Percentiles rank a stretch among this genome's conserved stretches.
Conservation (phyloP, 2,329 filamentous ascomycete genomes). For the Diaporthe sp. region DNA sequence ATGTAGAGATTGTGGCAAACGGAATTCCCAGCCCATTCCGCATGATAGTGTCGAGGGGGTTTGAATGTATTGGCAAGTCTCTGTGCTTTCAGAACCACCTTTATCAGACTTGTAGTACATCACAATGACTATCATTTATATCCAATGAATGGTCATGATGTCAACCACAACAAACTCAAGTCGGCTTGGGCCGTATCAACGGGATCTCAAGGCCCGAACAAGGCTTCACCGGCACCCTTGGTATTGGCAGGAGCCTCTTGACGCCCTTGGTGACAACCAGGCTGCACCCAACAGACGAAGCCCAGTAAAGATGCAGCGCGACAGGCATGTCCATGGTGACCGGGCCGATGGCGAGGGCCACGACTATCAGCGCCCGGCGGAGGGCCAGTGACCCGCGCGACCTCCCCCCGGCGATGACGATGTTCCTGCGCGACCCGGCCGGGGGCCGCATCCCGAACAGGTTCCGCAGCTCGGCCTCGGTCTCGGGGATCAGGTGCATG, state of each 20-base stretch:
- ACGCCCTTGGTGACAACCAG: conserved; percentile 45
- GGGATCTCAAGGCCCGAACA: conserved; percentile 44
- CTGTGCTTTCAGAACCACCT: too few species aligned
- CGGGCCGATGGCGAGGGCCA: conserved; percentile 52
- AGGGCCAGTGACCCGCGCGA: conserved; percentile 42
- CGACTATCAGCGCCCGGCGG: conserved; percentile 49
- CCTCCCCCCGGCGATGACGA: conserved; percentile 17
- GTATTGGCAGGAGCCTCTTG: conserved; percentile 46
- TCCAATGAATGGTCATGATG: neutral
- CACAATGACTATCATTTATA: too few species aligned
- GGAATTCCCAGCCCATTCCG: too few species aligned
- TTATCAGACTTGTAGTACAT: neutral
- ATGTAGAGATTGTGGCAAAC: too few species aligned
- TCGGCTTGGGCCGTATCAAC: conserved; percentile 38
- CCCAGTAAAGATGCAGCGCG: conserved; percentile 61
- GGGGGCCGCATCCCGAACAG: conserved; percentile 46
- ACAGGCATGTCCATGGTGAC: conserved; percentile 56
- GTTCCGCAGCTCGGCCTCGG: conserved; percentile 43
- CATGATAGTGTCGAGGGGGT: too few species aligned
- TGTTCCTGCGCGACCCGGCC: conserved; percentile 12
- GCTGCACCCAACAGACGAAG: conserved; percentile 51
- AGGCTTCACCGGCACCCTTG: conserved; percentile 37
- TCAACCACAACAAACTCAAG: neutral
- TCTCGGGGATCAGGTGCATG: conserved; percentile 52
- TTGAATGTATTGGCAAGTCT: too few species aligned